Conservation (phyloP, 495 filamentous ascomycete genomes). For the Aspergillus sclerotiicarbonarius region DNA sequence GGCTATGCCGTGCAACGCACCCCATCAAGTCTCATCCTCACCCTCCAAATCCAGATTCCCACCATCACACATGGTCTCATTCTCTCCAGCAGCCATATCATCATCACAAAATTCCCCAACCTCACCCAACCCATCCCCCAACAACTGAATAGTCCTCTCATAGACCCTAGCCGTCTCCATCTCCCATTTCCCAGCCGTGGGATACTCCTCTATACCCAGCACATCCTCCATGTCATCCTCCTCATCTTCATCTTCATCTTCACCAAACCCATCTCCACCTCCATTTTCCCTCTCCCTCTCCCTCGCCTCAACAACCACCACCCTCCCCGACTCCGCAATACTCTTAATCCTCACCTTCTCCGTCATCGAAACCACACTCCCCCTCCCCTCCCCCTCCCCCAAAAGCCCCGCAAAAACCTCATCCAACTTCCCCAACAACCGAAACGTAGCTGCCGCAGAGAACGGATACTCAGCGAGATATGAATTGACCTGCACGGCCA, state of each 20-base stretch:
- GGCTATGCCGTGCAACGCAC: not conserved
- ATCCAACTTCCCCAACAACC: conserved; percentile 72
- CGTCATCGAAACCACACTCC: conserved; percentile 53
- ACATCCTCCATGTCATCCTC: conserved; percentile 27
- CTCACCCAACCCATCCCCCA: conserved; percentile 59
- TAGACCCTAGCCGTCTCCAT: conserved; percentile 77
- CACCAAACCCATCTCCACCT: conserved; percentile 34
- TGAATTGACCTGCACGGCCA: conserved; percentile 65
- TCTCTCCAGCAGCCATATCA: conserved; percentile 15
- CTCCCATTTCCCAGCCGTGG: conserved; percentile 41
- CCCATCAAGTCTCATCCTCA: not conserved
- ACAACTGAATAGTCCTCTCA: conserved; percentile 69
- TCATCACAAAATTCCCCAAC: conserved; percentile 24
- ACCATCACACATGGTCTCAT: not conserved
- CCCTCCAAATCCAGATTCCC: not conserved
- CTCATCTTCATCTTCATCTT: conserved; percentile 36
- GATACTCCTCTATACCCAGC: conserved; percentile 24
- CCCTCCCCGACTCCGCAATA: conserved; percentile 65
- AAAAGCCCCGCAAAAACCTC: conserved; percentile 71
- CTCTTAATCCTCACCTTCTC: conserved; percentile 83
- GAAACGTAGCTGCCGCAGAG: conserved; percentile 61
- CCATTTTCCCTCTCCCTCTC: conserved; percentile 35
- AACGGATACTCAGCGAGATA: conserved; percentile 68
- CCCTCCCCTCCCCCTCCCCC: conserved; percentile 59
- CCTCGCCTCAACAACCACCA: conserved; percentile 58